Base-by-base conservation (phyloP, 2,329 filamentous ascomycete genomes). In the Exophiala viscosa region DNA sequence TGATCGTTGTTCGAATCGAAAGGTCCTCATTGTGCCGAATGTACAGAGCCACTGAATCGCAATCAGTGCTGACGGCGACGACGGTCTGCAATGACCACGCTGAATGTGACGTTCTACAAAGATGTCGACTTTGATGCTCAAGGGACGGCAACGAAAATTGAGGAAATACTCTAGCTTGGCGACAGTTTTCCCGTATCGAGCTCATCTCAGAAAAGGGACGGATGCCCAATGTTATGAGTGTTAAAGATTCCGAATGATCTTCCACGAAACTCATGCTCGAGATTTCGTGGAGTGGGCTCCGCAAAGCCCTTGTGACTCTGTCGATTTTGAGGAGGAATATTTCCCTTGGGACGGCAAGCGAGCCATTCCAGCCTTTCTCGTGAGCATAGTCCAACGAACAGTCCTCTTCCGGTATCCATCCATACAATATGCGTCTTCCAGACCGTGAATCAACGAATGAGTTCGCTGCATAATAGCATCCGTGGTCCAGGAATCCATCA, bases 371-470 rank as follows among this genome's bases (percentile, higher is more conserved):
- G 9, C 73, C 74, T 58, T 79, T 75, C 1, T 65, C 60, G 50
- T 73, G 67, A 3, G 75, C 71, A 11, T 71, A 57, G 2, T 65
- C 57, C 50, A 76, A 66, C 1, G 74, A 69, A 3, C 79, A 57
- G 46, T 78, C 74, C 10, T 80, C 76, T 57, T 80, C 76, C 1
- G 70, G 73, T 33, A 80, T 66, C 77, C 77, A 80, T 3, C 76
- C 76, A 63, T 70, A 78, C 1, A 75, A 67, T 3, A 79, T 67
- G 9, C 70, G 67, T 36, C 67, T 66, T 0, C 66, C 61, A 0
- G 73, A 70, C 3, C 68, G 59, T 0, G 75, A 73, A 41, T 80
- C 74, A 55, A 67, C 69, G 57, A 77, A 79, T 0, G 74, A 73
- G 49, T 75, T 78, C 3, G 74, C 73, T 0, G 77, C 77, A 46